Evolutionary conservation across 2,329 filamentous ascomycete species (phyloP).

Genomic region (Diaporthe citriasiana): DNA sequence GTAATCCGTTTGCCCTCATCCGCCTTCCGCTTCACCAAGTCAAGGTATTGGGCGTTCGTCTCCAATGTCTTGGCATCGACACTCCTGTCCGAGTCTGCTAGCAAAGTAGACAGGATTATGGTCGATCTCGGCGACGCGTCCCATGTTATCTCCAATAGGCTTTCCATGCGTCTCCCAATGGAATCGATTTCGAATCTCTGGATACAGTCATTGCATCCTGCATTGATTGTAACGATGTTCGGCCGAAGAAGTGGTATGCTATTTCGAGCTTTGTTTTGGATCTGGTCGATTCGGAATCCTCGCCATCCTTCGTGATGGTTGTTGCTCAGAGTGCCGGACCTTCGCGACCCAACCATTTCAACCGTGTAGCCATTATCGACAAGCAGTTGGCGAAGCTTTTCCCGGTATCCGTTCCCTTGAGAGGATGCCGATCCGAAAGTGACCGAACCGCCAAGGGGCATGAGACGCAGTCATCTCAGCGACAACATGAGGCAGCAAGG

Average conservation of each 20-base stretch:
- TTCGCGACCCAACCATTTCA: slow-evolving; percentile 4
- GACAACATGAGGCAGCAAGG: neutral
- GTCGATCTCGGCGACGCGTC: neutral
- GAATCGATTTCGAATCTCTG: neutral
- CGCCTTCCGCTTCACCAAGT: neutral
- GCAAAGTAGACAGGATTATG: neutral
- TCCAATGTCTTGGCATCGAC: neutral
- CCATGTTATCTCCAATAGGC: neutral
- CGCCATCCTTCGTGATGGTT: slow-evolving; percentile 3
- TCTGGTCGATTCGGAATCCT: slow-evolving; percentile 2
- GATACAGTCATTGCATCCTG: neutral
- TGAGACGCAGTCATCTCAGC: slow-evolving; percentile 3
- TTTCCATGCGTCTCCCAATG: neutral
- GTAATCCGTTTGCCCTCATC: neutral
- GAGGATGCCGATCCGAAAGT: slow-evolving; percentile 3
- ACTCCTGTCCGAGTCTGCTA: neutral
- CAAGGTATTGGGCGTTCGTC: neutral
- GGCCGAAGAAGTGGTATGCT: neutral
- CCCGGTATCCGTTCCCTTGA: neutral
- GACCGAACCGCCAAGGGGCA: slow-evolving; percentile 16
- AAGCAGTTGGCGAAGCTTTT: neutral
- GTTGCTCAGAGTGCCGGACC: neutral
- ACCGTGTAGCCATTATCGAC: neutral
- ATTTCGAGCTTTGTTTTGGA: neutral
- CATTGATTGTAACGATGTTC: neutral